Percentiles rank a stretch among this genome's conserved stretches.
Conservation (phyloP, 108 stramenopile genomes). For the Conticribra weissflogii region DNA sequence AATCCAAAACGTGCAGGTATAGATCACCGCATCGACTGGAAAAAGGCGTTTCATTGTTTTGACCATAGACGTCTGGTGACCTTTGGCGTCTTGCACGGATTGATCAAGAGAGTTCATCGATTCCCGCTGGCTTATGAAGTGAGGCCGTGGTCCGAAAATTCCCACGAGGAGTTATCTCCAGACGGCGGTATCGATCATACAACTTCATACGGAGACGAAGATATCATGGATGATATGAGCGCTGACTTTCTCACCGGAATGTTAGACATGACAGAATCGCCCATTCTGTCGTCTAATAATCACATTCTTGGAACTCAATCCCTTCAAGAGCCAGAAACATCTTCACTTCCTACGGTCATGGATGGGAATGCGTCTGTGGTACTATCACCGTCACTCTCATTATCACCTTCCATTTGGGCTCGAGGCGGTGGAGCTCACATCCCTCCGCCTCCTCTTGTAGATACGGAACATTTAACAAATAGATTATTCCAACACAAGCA, state of each 20-base stretch:
- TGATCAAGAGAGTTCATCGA: slow-evolving; percentile 80
- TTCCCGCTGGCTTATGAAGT: slow-evolving; percentile 66
- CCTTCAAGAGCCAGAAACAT: slow-evolving; percentile 17
- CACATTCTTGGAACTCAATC: too few relatives aligned
- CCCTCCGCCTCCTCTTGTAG: not conserved
- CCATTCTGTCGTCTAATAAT: too few relatives aligned
- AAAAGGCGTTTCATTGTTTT: slow-evolving; percentile 63
- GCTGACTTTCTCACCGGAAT: slow-evolving; percentile 14
- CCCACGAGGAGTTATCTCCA: not conserved
- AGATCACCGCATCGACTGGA: slow-evolving; percentile 58
- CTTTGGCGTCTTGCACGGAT: slow-evolving; percentile 85
- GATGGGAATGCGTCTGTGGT: not conserved
- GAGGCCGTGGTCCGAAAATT: slow-evolving; percentile 9
- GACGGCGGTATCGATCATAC: slow-evolving; percentile 8
- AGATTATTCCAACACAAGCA: not conserved
- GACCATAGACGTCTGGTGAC: slow-evolving; percentile 87
- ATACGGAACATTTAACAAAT: slow-evolving; percentile 21
- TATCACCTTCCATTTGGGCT: not conserved
- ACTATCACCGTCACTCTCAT: not conserved
- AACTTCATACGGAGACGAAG: slow-evolving; percentile 31
- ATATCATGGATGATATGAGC: slow-evolving; percentile 31
- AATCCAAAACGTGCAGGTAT: too few relatives aligned
- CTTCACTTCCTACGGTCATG: slow-evolving; percentile 6
- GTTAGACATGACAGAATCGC: not conserved
- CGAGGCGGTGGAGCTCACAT: not conserved